phyloP scores from a whole-genome alignment of 768 basidiomycete species.

The Symmetrospora coprosmae region DNA sequence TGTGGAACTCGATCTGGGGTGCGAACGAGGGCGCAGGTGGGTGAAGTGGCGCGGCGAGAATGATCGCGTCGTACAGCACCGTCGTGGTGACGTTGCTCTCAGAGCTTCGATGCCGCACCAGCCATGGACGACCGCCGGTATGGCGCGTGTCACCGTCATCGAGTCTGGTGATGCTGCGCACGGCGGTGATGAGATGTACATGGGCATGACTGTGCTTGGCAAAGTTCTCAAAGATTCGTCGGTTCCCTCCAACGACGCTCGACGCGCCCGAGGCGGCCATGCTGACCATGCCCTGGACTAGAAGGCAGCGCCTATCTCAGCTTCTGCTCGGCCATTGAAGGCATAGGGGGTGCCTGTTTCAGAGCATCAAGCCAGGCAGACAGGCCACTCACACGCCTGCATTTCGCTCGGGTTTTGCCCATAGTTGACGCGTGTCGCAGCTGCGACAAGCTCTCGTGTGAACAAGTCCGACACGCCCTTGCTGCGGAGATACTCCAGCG shows the following conservation, averaged over 20 bases:
- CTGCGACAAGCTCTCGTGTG: constrained; percentile 60
- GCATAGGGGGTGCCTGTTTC: no score
- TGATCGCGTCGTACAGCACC: constrained; percentile 44
- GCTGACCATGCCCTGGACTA: constrained; percentile 52
- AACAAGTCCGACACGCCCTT: constrained; percentile 50
- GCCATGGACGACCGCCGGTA: not conserved
- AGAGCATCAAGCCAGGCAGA: no score
- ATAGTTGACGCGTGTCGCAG: constrained; percentile 46
- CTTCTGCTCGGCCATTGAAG: not conserved
- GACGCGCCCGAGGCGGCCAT: constrained; percentile 58
- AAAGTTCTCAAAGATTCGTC: constrained; percentile 69
- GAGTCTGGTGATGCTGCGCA: constrained; percentile 26
- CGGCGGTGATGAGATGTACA: constrained; percentile 44
- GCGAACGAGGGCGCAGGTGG: constrained; percentile 43
- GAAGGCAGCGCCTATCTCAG: not conserved
- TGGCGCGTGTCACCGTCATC: not conserved
- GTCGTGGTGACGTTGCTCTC: not conserved
- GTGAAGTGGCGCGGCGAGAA: constrained; percentile 77
- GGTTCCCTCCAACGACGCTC: constrained; percentile 64
- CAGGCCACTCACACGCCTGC: constrained; percentile 43
- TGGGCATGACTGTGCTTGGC: constrained; percentile 55
- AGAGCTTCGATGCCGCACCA: not conserved
- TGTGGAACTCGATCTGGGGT: constrained; percentile 16
- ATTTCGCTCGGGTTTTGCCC: constrained; percentile 53
- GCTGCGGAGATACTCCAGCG: constrained; percentile 46